Conservation (phyloP, 495 filamentous ascomycete genomes). For the Penicillium angulare region DNA sequence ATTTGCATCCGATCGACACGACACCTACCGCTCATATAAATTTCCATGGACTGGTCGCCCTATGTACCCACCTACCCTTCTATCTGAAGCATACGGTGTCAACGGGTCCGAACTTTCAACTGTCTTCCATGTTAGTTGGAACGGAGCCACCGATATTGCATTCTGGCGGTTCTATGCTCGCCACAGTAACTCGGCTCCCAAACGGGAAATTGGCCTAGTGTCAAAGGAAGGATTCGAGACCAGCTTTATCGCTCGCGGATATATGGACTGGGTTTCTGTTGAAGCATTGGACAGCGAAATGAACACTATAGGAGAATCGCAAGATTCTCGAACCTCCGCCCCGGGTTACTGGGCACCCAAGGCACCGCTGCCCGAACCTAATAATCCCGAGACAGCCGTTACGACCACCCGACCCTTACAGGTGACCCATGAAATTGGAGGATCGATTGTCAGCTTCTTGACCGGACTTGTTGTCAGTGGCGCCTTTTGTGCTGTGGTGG, state of each 20-base stretch:
- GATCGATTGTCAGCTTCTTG: too few species aligned
- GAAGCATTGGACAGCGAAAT: background rate
- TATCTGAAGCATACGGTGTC: constrained; percentile 1
- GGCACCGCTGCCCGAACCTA: background rate
- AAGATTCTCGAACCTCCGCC: background rate
- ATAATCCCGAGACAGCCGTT: background rate
- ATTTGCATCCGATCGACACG: constrained; percentile 10
- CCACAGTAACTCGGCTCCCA: background rate
- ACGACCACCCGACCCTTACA: background rate
- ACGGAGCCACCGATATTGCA: constrained; percentile 7
- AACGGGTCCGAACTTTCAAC: constrained; percentile 11
- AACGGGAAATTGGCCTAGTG: background rate
- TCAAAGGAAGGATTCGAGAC: constrained; percentile 8
- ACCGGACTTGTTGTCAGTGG: too few species aligned
- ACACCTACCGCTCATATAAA: constrained; percentile 19
- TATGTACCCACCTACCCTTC: constrained; percentile 8
- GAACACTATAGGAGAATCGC: background rate
- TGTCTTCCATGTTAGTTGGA: constrained; percentile 13
- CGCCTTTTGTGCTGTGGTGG: too few species aligned
- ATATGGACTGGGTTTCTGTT: constrained; percentile 6
- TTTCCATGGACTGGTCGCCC: constrained; percentile 13
- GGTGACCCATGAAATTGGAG: too few species aligned
- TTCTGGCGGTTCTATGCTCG: constrained; percentile 2
- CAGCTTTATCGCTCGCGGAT: background rate
- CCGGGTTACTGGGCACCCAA: constrained; percentile 1